Percentiles rank a stretch among this genome's conserved stretches.
phyloP scores from a whole-genome alignment of 1,139 yeast genomes.

The Pichia sp. region DNA sequence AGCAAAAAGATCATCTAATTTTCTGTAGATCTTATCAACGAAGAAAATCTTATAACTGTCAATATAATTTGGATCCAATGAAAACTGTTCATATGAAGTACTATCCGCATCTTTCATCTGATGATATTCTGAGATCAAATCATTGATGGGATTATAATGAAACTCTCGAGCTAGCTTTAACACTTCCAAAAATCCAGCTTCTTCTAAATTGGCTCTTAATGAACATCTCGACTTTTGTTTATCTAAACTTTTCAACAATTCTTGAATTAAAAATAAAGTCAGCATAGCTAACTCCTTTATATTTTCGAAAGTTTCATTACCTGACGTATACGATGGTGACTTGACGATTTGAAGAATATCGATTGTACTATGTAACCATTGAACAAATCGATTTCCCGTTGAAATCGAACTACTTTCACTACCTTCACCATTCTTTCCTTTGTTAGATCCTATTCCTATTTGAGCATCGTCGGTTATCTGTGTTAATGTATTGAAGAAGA shows the following conservation, averaged over 20 bases:
- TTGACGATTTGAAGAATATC: constrained; percentile 13
- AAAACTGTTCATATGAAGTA: constrained; percentile 10
- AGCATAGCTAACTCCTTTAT: constrained; percentile 42
- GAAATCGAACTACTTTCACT: constrained; percentile 30
- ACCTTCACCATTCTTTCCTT: constrained; percentile 15
- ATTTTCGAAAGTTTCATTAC: neutral
- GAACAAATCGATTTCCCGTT: constrained; percentile 10
- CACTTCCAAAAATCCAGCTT: constrained; percentile 40
- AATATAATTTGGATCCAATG: constrained; percentile 5
- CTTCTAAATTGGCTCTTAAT: constrained; percentile 42
- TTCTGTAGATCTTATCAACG: neutral
- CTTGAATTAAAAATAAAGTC: constrained; percentile 44
- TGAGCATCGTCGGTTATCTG: constrained; percentile 5
- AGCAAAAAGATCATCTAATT: neutral
- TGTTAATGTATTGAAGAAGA: constrained; percentile 13
- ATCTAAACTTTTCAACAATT: constrained; percentile 40
- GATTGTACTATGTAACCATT: constrained; percentile 21
- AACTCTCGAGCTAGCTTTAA: constrained; percentile 41
- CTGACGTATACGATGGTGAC: neutral
- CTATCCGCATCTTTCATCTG: constrained; percentile 43
- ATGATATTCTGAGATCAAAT: constrained; percentile 46
- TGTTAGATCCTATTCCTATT: neutral
- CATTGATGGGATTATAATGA: constrained; percentile 41
- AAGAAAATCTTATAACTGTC: neutral
- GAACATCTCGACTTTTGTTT: constrained; percentile 35